These are phyloP conservation scores for Albifimbria verrucaria DNA, from an alignment of 2,329 filamentous ascomycete species.

Conservation along the genomic window DNA sequence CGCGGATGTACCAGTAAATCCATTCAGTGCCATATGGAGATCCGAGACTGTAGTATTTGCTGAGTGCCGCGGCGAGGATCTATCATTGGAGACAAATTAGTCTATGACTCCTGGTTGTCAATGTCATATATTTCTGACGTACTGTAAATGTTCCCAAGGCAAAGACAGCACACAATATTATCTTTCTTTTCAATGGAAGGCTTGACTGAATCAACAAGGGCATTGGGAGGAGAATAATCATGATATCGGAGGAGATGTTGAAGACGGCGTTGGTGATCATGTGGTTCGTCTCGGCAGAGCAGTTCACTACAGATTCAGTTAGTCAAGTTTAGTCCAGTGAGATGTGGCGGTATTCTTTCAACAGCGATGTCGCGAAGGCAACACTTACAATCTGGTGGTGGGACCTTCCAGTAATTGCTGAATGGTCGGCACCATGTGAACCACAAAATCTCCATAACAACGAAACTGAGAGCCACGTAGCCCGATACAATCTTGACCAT, in stretches of 20 bases:
- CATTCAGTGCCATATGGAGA: constrained; percentile 35
- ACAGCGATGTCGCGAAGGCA: neutral
- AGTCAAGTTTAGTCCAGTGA: neutral
- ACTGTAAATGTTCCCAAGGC: constrained; percentile 43
- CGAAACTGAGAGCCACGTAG: constrained; percentile 39
- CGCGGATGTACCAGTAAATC: constrained; percentile 44
- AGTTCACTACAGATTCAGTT: constrained; percentile 22
- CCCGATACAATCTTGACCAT: constrained; percentile 41
- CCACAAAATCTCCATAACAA: constrained; percentile 48
- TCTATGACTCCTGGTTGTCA: neutral
- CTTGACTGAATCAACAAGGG: constrained; percentile 47
- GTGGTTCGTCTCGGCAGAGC: constrained; percentile 51
- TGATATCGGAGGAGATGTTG: constrained; percentile 56
- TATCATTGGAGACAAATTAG: too few relatives aligned
- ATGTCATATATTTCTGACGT: constrained; percentile 3
- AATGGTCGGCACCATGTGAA: constrained; percentile 52
- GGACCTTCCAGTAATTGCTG: constrained; percentile 43
- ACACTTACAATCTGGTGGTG: constrained; percentile 39
- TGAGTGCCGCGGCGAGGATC: constrained; percentile 22
- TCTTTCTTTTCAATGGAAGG: constrained; percentile 46
- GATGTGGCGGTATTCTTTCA: neutral
- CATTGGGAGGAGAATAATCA: constrained; percentile 55
- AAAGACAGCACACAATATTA: constrained; percentile 44
- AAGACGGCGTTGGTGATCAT: constrained; percentile 54
- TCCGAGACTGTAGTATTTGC: constrained; percentile 40